Evolutionary conservation across 495 filamentous ascomycete species (phyloP), one percentile per base, ranked within the genome.

Genomic region (Penicillium coprophilum): DNA sequence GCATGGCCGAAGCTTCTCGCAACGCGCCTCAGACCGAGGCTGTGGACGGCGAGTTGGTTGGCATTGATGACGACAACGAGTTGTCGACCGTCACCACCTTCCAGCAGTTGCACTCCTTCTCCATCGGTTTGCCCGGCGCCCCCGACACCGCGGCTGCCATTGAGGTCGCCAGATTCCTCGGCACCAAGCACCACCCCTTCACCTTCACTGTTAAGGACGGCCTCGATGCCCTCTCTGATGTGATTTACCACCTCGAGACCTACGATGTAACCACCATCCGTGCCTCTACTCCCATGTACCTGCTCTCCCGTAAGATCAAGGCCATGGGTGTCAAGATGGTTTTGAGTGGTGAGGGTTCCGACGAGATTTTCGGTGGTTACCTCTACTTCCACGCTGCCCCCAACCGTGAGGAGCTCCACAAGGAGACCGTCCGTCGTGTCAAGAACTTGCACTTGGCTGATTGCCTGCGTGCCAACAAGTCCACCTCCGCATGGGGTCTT

Each of bases 311-410:
- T 65, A 98, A 97, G 78, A 97, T 98, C 80, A 98, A 98, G 81
- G 94, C 91, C 17, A 87, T 96, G 82, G 95, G 94, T 58, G 90
- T 98, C 53, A 98, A 98, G 84, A 98, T 98, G 94, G 94, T 98
- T 55, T 82, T 98, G 40, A 92, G 87, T 67, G 94, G 94, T 53
- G 94, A 98, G 78, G 94, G 94, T 56, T 91, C 86, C 67, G 94
- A 98, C 71, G 94, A 98, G 75, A 95, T 97, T 66, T 97, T 96
- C 64, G 94, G 95, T 56, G 94, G 94, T 39, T 98, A 98, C 76
- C 87, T 98, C 20, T 98, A 98, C 81, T 98, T 98, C 85, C 90
- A 95, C 76, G 87, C 85, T 58, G 94, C 94, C 8, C 94, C 94
- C 50, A 82, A 89, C 80, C 90, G 88, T 78, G 85, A 86, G 69